Percentiles rank a stretch among this genome's conserved stretches.
These are phyloP conservation scores for Amanita brunnescens DNA, from an alignment of 768 basidiomycete genomes.

Conservation along the genomic window DNA sequence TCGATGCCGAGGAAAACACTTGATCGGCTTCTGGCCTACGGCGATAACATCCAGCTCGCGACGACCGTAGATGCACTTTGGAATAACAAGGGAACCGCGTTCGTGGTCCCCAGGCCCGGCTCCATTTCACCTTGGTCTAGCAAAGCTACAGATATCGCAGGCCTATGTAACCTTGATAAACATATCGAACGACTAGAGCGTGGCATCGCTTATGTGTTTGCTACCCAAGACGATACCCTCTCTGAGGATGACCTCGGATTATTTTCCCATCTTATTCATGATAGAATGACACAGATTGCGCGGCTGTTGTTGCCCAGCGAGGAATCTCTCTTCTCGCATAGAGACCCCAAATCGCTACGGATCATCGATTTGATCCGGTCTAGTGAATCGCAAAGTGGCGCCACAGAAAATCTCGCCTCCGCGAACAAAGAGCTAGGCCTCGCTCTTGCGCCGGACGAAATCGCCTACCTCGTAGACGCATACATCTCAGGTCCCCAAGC, in stretches of 20 bases:
- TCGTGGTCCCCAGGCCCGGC: slow-evolving; percentile 76
- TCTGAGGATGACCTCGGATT: slow-evolving; percentile 36
- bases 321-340: slow-evolving; percentile 48
- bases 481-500: slow-evolving; percentile 66
- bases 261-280: slow-evolving; percentile 72
- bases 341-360: slow-evolving; percentile 57
- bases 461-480: slow-evolving; percentile 84
- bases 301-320: slow-evolving; percentile 51
- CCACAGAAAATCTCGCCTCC: slow-evolving; percentile 53
- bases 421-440: slow-evolving; percentile 87
- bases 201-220: slow-evolving; percentile 63
- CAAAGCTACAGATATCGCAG: slow-evolving; percentile 94
- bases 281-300: slow-evolving; percentile 93
- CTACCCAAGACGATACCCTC: slow-evolving; percentile 32
- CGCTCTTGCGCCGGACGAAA: slow-evolving; percentile 83
- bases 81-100: slow-evolving; percentile 40
- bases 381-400: slow-evolving; percentile 23
- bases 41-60: slow-evolving; percentile 56
- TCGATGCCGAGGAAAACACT: slow-evolving; percentile 48
- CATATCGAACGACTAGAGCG: slow-evolving; percentile 81
- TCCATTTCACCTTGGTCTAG: slow-evolving; percentile 99
- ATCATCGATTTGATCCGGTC: slow-evolving; percentile 50
- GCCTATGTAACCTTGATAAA: slow-evolving; percentile 70
- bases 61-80: slow-evolving; percentile 31
- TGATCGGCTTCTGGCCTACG: slow-evolving; percentile 72